Evolutionary conservation across 768 basidiomycete species (phyloP).

Genomic region (Infundibulicybe gibba): DNA sequence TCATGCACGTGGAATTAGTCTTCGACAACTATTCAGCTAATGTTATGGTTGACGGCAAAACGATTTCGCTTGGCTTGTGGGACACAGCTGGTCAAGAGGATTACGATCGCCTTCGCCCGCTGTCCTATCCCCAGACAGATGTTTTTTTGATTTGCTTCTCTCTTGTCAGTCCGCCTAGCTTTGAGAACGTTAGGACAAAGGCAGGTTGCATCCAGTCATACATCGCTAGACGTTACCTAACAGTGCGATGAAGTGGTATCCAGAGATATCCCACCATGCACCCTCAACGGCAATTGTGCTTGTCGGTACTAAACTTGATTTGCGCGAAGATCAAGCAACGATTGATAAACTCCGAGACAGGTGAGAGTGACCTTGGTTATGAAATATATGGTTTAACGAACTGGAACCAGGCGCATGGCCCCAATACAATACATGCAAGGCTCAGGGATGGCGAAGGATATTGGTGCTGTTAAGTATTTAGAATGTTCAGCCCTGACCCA

Average conservation of each 20-base stretch:
- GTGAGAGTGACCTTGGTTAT: constrained; percentile 29
- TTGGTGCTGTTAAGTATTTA: constrained; percentile 93
- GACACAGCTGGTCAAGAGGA: constrained; percentile 99
- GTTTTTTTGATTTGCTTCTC: constrained; percentile 99
- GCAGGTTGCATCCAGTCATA: constrained; percentile 37
- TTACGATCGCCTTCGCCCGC: constrained; percentile 94
- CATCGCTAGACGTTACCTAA: constrained; percentile 6
- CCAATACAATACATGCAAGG: constrained; percentile 94
- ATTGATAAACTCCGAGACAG: constrained; percentile 93
- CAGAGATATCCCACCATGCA: constrained; percentile 96
- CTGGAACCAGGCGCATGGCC: constrained; percentile 71
- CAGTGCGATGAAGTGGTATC: constrained; percentile 71
- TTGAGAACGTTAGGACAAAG: constrained; percentile 98
- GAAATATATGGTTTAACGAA: neutral
- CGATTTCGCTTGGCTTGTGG: constrained; percentile 97
- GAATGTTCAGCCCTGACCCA: constrained; percentile 97
- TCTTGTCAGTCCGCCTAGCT: constrained; percentile 95
- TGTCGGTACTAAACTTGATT: constrained; percentile 95
- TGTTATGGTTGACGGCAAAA: constrained; percentile 99
- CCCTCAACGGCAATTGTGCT: constrained; percentile 91
- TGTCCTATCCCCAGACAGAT: constrained; percentile 99
- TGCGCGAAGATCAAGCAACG: constrained; percentile 92
- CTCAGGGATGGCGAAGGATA: constrained; percentile 87
- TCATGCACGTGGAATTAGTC: constrained; percentile 41
- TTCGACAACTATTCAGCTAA: constrained; percentile 99